phyloP scores from a whole-genome alignment of 192 early-diverging fungal species.

The Funneliformis geosporum region DNA sequence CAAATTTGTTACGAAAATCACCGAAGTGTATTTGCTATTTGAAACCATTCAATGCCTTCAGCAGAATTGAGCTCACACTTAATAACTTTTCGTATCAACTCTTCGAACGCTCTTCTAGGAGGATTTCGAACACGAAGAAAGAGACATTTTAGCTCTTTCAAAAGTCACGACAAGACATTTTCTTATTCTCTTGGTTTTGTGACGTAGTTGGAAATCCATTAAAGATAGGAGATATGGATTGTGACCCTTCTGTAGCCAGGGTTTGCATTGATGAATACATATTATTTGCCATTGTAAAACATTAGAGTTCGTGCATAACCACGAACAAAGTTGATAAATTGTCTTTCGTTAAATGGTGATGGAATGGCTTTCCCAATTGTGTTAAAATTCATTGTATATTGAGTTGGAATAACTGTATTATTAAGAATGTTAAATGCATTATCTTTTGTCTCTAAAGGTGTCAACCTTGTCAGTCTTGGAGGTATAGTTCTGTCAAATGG shows the following conservation, averaged over 20 bases:
- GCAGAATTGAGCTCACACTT: not conserved
- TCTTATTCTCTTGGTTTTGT: not conserved
- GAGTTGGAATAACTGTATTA: too few relatives aligned
- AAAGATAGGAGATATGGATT: not conserved
- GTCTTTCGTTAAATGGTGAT: not conserved
- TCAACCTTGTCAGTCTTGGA: too few relatives aligned
- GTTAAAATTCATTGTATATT: too few relatives aligned
- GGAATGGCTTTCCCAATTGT: too few relatives aligned
- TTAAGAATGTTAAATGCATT: too few relatives aligned
- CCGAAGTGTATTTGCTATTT: not conserved
- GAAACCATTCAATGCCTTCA: not conserved
- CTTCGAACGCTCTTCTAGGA: not conserved
- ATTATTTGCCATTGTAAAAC: not conserved
- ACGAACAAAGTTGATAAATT: not conserved
- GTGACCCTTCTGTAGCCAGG: not conserved
- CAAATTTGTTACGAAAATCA: not conserved
- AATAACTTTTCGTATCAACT: not conserved
- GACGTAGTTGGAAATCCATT: too few relatives aligned
- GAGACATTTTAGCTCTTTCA: not conserved
- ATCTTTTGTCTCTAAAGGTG: too few relatives aligned
- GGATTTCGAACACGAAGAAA: not conserved
- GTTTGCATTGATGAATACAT: not conserved
- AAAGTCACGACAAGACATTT: not conserved
- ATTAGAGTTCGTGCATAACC: not conserved
- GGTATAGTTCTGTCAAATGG: too few relatives aligned